Evolutionary conservation across 768 basidiomycete species (phyloP).

Genomic region (Pilatotrama ljubarskyi): DNA sequence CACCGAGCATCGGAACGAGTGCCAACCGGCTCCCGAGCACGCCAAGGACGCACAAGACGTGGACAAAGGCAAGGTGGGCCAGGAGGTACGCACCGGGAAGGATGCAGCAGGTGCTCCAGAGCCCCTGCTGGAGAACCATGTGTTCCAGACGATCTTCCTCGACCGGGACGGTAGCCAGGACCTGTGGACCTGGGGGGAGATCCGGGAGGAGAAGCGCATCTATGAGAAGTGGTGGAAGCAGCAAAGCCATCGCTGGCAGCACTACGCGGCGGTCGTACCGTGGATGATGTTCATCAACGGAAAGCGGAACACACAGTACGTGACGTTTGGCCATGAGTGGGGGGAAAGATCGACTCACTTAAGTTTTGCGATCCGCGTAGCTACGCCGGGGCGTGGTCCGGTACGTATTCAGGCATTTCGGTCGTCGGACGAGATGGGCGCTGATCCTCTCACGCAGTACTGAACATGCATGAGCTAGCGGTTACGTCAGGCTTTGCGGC

Average conservation of each 20-base stretch:
- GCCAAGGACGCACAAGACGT: conserved; percentile 13
- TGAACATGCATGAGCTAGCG: conserved; percentile 39
- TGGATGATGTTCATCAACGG: conserved; percentile 43
- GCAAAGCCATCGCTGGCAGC: conserved; percentile 52
- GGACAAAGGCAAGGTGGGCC: conserved; percentile 10
- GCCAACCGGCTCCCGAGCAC: conserved; percentile 9
- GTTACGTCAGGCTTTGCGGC: conserved; percentile 44
- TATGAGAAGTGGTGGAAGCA: conserved; percentile 55
- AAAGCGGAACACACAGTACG: conserved; percentile 35
- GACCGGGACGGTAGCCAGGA: conserved; percentile 41
- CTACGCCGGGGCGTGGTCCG: conserved; percentile 36
- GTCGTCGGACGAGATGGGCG: not conserved
- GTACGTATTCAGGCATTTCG: conserved; percentile 16
- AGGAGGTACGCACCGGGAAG: conserved; percentile 20
- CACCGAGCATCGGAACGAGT: conserved; percentile 24
- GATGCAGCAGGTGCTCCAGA: conserved; percentile 23
- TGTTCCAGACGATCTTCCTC: conserved; percentile 54
- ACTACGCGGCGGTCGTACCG: conserved; percentile 39
- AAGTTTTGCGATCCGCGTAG: conserved; percentile 6
- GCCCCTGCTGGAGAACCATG: conserved; percentile 41
- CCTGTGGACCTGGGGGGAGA: conserved; percentile 45
- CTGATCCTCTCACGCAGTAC: conserved; percentile 19
- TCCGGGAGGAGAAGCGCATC: conserved; percentile 40
- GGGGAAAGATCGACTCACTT: not conserved
- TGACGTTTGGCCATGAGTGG: not conserved